Base-by-base conservation (phyloP, 148 eudicot genomes). In the Salicornia ramosissima region DNA sequence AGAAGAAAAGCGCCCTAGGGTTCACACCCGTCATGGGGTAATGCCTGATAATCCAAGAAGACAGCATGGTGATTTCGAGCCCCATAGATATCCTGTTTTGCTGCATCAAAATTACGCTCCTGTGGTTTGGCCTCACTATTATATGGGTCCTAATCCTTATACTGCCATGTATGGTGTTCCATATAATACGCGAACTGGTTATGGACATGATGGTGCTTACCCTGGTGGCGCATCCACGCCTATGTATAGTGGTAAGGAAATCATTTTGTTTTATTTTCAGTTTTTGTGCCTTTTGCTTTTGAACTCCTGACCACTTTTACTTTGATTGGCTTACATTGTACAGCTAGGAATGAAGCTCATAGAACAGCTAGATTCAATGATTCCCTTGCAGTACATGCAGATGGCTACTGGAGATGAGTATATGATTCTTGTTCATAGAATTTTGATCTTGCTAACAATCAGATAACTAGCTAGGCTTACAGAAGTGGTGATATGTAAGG, bases 211-310 rank as follows among this genome's bases (percentile, higher is more conserved):
- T 65, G 53, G 51, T 4, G 19, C 14, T 33, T 13, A 67, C 24
- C 30, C 10, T 49, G 50, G 14, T 67, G 52, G 68, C 25, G 10
- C 25, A 6, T 39, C 42, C 31, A 50, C 26, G 19, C 1, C 16
- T 21, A 12, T n/a, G 30, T 30, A 19, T 68, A 19, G 24, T 30
- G 60, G 71, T 53, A 52, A 68, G 61, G 33, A 60, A 19, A 46
- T 53, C 14, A 53, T 14, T n/a, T 49, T 21, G n/a, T 4, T 34
- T 34, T 28, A 10, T n/a, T 5, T 39, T 62, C 18, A 62, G 9
- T 19, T 56, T 25, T 15, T 3, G 15, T 25, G 18, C 2, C n/a
- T 62, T 29, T 11, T 18, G 1, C 14, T 50, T 3, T 56, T 5
- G 14, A 2, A 4, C 19, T 34, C 34, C 29, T 7, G n/a, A 28